Evolutionary conservation across 129 eudicot species (phyloP), one percentile per base, ranked within the genome.

Genomic region (Arctium lappa): DNA sequence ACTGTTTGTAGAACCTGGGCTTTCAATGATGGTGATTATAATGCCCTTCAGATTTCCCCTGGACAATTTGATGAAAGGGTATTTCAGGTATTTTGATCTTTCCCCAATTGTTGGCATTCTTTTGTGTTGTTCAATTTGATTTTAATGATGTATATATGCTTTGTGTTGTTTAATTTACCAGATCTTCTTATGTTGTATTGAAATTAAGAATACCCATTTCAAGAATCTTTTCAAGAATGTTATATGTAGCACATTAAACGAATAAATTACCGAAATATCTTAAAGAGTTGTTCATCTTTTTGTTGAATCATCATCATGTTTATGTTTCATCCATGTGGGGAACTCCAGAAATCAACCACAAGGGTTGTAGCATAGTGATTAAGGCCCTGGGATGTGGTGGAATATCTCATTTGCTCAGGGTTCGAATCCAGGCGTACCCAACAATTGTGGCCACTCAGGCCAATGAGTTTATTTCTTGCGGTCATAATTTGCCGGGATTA

Each of bases 1-100:
- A 93, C 99, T 60, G 99, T 95, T 27, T 95, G 99, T 81, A 86
- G 99, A 87, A 93, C 98, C 74, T 95, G 99, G 99, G 99, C 97
- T 60, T 95, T 95, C 73, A 95, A 91, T 90, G 99, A 95, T 85
- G 99, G 99, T 79, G 93, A 78, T 68, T 93, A 95, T 71, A 94
- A 93, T 89, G 97, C 99, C 72, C 94, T 95, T n/a, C 99, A 95
- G 84, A 79, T 91, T 88, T 85, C 98, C n/a, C 99, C 99, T 32
- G 98, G 99, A 38, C 84, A 85, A 75, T 95, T 89, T 78, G 93
- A 95, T 81, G 99, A 95, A 81, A 85, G 83, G 85, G 94, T 87
- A 13, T 95, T 95, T 74, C 88, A 89, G 89, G 99, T 95, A 86
- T 86, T 60, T 56, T 8, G 18, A 16, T 56, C 22, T 31, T 66